Percentiles rank a stretch among this genome's conserved stretches.
Evolutionary conservation across 2,329 filamentous ascomycete species (phyloP).

Genomic region (Alternaria angustiovoidea): DNA sequence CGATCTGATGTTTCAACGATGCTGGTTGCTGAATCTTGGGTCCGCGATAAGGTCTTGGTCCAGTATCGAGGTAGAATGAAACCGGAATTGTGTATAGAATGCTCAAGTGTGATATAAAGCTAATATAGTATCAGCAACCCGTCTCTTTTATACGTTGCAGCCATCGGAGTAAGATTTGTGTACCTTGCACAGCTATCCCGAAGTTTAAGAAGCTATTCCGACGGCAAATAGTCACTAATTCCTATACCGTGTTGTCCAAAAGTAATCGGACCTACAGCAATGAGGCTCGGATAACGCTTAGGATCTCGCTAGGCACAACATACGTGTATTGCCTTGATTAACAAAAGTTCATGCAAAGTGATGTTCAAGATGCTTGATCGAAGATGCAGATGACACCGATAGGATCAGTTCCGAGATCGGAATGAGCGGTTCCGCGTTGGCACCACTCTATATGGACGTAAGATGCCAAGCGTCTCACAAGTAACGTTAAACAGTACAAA

Average conservation of each 20-base stretch:
- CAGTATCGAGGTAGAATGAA: neutral
- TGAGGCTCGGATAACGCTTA: neutral
- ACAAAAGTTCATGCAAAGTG: neutral
- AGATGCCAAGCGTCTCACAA: neutral
- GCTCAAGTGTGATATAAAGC: neutral
- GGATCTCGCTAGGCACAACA: neutral
- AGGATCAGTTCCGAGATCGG: slow-evolving; percentile 16
- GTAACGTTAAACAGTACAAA: neutral
- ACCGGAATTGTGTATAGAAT: neutral
- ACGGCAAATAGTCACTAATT: slow-evolving; percentile 13
- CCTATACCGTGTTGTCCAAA: neutral
- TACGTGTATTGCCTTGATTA: neutral
- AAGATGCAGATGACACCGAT: slow-evolving; percentile 2
- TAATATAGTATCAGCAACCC: neutral
- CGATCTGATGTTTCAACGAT: neutral
- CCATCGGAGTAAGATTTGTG: neutral
- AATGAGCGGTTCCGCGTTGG: slow-evolving; percentile 12
- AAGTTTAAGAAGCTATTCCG: slow-evolving; percentile 14
- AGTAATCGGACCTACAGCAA: neutral
- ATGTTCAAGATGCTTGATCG: neutral
- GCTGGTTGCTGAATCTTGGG: neutral
- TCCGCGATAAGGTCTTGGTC: neutral
- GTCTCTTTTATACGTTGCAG: neutral
- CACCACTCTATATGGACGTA: neutral
- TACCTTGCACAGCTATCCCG: slow-evolving; percentile 6